Evolutionary conservation across 768 basidiomycete species (phyloP).

Genomic region (Nidularia pulvinata): DNA sequence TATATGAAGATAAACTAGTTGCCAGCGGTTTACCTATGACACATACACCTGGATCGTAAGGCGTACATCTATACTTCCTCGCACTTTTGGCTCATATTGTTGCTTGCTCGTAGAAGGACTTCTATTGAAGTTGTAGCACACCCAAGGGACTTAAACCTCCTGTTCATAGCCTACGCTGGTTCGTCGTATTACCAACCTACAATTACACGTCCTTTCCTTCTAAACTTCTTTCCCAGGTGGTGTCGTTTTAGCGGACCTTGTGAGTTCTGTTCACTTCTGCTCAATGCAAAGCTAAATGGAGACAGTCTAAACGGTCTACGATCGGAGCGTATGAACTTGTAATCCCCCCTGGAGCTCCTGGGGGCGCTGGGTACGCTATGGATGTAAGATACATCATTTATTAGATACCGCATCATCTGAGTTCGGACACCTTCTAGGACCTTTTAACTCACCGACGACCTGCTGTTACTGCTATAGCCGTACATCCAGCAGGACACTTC

Average conservation of each 20-base stretch:
- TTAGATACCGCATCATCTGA: neutral
- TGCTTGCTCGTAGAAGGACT: conserved; percentile 16
- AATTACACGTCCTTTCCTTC: neutral
- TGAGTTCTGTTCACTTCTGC: conserved; percentile 18
- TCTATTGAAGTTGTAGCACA: conserved; percentile 66
- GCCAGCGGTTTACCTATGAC: conserved; percentile 32
- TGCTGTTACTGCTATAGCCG: conserved; percentile 66
- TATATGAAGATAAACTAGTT: conserved; percentile 60
- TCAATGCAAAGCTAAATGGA: neutral
- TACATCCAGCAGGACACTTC: conserved; percentile 76
- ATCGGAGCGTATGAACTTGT: conserved; percentile 67
- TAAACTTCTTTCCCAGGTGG: conserved; percentile 43
- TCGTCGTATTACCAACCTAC: conserved; percentile 9
- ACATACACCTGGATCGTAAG: conserved; percentile 29
- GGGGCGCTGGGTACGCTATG: conserved; percentile 63
- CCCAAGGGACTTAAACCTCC: conserved; percentile 69
- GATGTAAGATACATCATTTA: conserved; percentile 32
- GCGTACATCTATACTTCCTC: neutral
- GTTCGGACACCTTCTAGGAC: conserved; percentile 34
- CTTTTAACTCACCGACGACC: conserved; percentile 72
- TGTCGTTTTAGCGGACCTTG: conserved; percentile 58
- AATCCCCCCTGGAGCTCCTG: conserved; percentile 81
- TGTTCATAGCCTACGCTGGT: conserved; percentile 82
- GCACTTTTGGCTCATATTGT: neutral
- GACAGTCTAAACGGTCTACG: conserved; percentile 45